Conservation (phyloP, 1,139 yeast species). For the Nadsonia commutata region DNA sequence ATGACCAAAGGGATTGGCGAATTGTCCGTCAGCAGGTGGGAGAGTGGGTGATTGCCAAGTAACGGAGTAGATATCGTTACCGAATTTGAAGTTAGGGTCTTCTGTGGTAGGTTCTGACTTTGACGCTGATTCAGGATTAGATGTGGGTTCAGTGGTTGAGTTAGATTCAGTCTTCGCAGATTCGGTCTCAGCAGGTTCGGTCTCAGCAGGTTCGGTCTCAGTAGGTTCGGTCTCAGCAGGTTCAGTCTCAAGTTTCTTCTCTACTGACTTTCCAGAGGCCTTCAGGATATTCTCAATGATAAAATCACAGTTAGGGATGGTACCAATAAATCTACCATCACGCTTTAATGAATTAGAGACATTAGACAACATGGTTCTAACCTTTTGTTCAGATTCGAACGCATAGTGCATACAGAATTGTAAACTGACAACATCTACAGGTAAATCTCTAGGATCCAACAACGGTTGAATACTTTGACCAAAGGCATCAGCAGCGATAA, state of each 20-base stretch:
- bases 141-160: too few relatives aligned
- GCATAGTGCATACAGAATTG: constrained; percentile 95
- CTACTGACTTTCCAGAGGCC: constrained; percentile 26
- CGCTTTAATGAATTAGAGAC: constrained; percentile 58
- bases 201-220: constrained; percentile 14
- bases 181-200: constrained; percentile 13
- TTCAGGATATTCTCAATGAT: constrained; percentile 45
- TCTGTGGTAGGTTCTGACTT: constrained; percentile 5
- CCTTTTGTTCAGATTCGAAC: constrained; percentile 71
- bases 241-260: constrained; percentile 16
- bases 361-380: constrained; percentile 55
- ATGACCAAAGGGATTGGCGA: constrained; percentile 71
- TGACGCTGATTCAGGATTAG: too few relatives aligned
- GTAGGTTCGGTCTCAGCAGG: constrained; percentile 7
- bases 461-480: constrained; percentile 52
- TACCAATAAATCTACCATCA: constrained; percentile 85
- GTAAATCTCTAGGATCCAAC: constrained; percentile 59
- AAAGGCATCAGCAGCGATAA: constrained; percentile 88
- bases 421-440: constrained; percentile 76
- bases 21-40: constrained; percentile 59
- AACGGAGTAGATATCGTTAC: constrained; percentile 70
- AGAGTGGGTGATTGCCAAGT: constrained; percentile 44
- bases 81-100: constrained; percentile 41
- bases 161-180: constrained; percentile 7
- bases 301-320: constrained; percentile 85